phyloP scores from a whole-genome alignment of 2,329 filamentous ascomycete species.

The Hypomyces rosellus region DNA sequence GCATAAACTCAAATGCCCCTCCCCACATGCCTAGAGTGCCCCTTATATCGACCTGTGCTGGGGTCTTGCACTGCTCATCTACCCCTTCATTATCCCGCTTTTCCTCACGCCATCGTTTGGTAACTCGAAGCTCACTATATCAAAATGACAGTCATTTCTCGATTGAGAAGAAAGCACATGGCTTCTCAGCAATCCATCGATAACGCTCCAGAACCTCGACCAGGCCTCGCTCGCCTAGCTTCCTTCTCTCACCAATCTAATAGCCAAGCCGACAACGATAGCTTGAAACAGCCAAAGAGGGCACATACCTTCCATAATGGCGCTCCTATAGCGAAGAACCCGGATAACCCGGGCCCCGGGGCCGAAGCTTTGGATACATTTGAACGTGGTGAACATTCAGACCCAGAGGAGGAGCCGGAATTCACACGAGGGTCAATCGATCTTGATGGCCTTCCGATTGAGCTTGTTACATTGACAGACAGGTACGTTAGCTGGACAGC shows the following conservation, averaged over 20 bases:
- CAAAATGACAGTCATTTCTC: not conserved
- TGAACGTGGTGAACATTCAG: slow-evolving; percentile 37
- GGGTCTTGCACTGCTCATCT: not conserved
- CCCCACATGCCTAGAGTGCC: not conserved
- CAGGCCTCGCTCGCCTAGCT: slow-evolving; percentile 23
- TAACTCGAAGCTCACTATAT: slow-evolving; percentile 7
- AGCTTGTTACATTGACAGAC: slow-evolving; percentile 84
- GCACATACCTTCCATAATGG: slow-evolving; percentile 42
- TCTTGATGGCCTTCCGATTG: slow-evolving; percentile 86
- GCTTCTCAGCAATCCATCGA: slow-evolving; percentile 25
- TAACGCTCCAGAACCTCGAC: slow-evolving; percentile 24
- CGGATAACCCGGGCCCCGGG: slow-evolving; percentile 16
- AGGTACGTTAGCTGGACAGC: slow-evolving; percentile 48
- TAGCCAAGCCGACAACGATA: slow-evolving; percentile 24
- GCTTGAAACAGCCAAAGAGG: slow-evolving; percentile 33
- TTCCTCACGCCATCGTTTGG: not conserved
- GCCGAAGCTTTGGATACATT: slow-evolving; percentile 40
- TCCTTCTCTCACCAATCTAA: slow-evolving; percentile 23
- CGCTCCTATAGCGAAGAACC: slow-evolving; percentile 21
- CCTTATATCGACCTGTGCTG: not conserved
- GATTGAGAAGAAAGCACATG: slow-evolving; percentile 23
- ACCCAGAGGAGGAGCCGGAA: slow-evolving; percentile 41
- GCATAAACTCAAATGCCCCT: not conserved
- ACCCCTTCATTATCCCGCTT: not conserved
- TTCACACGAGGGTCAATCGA: slow-evolving; percentile 54